Conservation (phyloP, 768 basidiomycete species). For the Tephrocybe rancida region DNA sequence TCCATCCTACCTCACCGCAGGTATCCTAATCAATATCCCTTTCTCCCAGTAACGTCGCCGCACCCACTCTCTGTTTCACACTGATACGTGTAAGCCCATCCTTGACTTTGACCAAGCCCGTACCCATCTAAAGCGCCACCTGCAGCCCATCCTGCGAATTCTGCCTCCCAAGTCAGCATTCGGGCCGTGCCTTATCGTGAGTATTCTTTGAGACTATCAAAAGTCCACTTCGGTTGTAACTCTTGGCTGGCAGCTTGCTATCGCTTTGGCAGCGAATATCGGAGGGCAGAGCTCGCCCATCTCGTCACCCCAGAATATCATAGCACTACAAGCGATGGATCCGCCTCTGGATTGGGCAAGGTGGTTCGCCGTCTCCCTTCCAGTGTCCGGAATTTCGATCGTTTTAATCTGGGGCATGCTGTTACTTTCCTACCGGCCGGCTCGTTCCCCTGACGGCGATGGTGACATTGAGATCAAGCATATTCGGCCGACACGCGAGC, state of each 20-base stretch:
- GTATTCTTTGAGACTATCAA: constrained; percentile 28
- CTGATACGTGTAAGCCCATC: constrained; percentile 78
- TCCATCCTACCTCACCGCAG: background rate
- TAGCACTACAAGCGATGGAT: constrained; percentile 88
- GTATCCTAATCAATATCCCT: constrained; percentile 13
- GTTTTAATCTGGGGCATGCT: constrained; percentile 92
- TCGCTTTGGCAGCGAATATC: constrained; percentile 97
- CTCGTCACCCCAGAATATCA: constrained; percentile 97
- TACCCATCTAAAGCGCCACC: constrained; percentile 10
- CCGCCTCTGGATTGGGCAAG: constrained; percentile 82
- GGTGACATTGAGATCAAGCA: constrained; percentile 82
- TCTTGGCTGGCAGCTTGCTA: constrained; percentile 67
- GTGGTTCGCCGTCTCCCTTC: constrained; percentile 95
- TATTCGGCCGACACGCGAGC: constrained; percentile 82
- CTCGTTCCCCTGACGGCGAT: constrained; percentile 70
- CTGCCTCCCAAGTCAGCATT: constrained; percentile 86
- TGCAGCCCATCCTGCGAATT: constrained; percentile 89
- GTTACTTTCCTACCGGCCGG: constrained; percentile 78
- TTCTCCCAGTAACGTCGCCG: constrained; percentile 83
- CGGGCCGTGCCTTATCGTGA: constrained; percentile 88
- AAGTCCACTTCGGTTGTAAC: background rate
- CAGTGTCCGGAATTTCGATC: constrained; percentile 86
- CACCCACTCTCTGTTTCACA: constrained; percentile 95
- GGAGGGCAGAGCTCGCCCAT: constrained; percentile 98
- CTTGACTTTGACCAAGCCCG: background rate